phyloP scores from a whole-genome alignment of 1,284 basidiomycete genomes.

The Cutaneotrichosporon mucoides region DNA sequence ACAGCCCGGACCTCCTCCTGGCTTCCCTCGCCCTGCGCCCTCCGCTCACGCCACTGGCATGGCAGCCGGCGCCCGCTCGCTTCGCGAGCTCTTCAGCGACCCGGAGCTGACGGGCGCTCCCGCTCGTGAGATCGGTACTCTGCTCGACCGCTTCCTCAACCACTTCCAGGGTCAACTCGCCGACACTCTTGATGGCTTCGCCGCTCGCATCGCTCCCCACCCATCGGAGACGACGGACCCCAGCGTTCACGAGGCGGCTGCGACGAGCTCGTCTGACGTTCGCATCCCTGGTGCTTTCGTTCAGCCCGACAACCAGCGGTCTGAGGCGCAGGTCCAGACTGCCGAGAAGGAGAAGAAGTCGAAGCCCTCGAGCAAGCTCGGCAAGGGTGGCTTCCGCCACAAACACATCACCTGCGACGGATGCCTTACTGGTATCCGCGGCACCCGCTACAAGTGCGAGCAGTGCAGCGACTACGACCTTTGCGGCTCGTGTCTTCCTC shows the following conservation, averaged over 20 bases:
- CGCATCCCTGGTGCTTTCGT: slow-evolving; percentile 41
- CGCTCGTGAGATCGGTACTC: slow-evolving; percentile 40
- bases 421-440: slow-evolving; percentile 41
- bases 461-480: slow-evolving; percentile 46
- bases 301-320: slow-evolving; percentile 6
- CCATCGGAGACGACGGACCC: slow-evolving; percentile 4
- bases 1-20: background rate
- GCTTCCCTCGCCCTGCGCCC: background rate
- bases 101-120: slow-evolving; percentile 19
- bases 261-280: slow-evolving; percentile 7
- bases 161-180: slow-evolving; percentile 46
- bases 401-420: slow-evolving; percentile 46
- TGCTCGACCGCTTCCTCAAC: slow-evolving; percentile 45
- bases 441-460: slow-evolving; percentile 46
- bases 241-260: background rate
- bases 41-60: no score
- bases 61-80: background rate
- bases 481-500: slow-evolving; percentile 42
- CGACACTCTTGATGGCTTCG: slow-evolving; percentile 35
- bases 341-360: slow-evolving; percentile 3
- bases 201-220: slow-evolving; percentile 17
- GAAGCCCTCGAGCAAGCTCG: slow-evolving; percentile 21
- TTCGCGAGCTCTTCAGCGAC: slow-evolving; percentile 12
- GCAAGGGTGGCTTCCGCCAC: slow-evolving; percentile 43
- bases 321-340: slow-evolving; percentile 3